Conservation (phyloP, 177 flowering plant species). For the Vitis hybrid region DNA sequence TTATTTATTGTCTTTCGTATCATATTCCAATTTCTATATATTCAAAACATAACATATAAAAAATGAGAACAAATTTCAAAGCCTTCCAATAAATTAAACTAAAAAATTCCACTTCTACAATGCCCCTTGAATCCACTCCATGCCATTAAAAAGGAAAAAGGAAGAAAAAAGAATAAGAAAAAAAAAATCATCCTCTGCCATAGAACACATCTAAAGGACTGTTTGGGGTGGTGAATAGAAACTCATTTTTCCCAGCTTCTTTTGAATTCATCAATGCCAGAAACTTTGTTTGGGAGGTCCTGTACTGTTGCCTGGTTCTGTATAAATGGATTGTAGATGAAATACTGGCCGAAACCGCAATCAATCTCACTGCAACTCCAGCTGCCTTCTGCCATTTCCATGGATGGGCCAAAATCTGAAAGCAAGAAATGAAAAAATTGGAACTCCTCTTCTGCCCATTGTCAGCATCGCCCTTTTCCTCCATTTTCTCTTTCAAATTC, state of each 20-base stretch:
- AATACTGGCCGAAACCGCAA: conserved; percentile 11
- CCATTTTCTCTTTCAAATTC: not conserved
- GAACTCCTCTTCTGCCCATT: conserved; percentile 2
- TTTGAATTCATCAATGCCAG: not conserved
- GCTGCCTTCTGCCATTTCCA: conserved; percentile 15
- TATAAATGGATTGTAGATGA: conserved; percentile 7
- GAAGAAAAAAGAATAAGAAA: not conserved
- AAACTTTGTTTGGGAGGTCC: conserved; percentile 4
- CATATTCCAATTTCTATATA: too few relatives aligned
- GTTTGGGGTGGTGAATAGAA: not conserved
- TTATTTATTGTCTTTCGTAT: too few relatives aligned
- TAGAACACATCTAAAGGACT: conserved; percentile 13
- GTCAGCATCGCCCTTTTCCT: not conserved
- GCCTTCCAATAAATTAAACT: too few relatives aligned
- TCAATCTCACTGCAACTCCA: conserved; percentile 13
- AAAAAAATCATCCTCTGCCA: not conserved
- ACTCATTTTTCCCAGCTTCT: not conserved
- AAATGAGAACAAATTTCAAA: too few relatives aligned
- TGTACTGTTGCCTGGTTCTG: not conserved
- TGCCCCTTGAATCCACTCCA: too few relatives aligned
- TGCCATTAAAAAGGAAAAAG: too few relatives aligned
- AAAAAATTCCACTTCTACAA: too few relatives aligned
- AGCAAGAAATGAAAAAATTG: not conserved
- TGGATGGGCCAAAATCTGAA: not conserved
- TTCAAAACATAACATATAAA: too few relatives aligned